Conservation (phyloP, 1,139 yeast genomes). For the Tardiomyces digboiensis region DNA sequence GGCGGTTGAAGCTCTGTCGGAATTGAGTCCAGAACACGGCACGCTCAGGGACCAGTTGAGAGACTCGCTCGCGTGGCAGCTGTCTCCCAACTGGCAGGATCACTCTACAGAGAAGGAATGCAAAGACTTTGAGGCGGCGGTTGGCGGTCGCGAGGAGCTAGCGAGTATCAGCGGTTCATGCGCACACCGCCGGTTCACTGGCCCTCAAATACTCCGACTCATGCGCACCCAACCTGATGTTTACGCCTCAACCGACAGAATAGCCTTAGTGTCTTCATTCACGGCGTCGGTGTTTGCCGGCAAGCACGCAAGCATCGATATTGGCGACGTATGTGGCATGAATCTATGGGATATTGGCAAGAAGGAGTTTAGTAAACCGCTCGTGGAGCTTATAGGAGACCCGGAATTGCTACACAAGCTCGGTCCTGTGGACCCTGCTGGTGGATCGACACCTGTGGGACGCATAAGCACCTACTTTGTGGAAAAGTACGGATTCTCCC, state of each 20-base stretch:
- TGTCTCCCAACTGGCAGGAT: slow-evolving; percentile 93
- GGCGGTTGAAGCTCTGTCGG: slow-evolving; percentile 34
- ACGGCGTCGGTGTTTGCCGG: slow-evolving; percentile 67
- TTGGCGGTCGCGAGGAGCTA: slow-evolving; percentile 54
- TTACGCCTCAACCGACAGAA: slow-evolving; percentile 48
- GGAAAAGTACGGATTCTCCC: slow-evolving; percentile 44
- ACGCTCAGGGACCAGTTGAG: slow-evolving; percentile 13
- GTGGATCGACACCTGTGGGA: slow-evolving; percentile 35
- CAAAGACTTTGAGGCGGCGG: slow-evolving; percentile 46
- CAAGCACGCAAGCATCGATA: slow-evolving; percentile 53
- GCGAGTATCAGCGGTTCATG: slow-evolving; percentile 74
- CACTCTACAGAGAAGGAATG: slow-evolving; percentile 75
- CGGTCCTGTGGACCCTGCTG: slow-evolving; percentile 17
- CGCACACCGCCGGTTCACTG: slow-evolving; percentile 87
- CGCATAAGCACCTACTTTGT: slow-evolving; percentile 49
- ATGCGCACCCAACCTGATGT: slow-evolving; percentile 44
- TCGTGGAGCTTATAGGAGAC: slow-evolving; percentile 34
- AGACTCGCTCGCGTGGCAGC: slow-evolving; percentile 47
- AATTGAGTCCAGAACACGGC: slow-evolving; percentile 6
- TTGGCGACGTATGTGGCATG: slow-evolving; percentile 91
- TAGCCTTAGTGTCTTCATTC: slow-evolving; percentile 73
- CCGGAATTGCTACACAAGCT: slow-evolving; percentile 7
- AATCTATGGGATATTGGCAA: slow-evolving; percentile 62
- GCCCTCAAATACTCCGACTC: slow-evolving; percentile 76
- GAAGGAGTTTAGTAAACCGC: slow-evolving; percentile 41